Conservation (phyloP, 768 basidiomycete genomes). For the Infundibulicybe gibba region DNA sequence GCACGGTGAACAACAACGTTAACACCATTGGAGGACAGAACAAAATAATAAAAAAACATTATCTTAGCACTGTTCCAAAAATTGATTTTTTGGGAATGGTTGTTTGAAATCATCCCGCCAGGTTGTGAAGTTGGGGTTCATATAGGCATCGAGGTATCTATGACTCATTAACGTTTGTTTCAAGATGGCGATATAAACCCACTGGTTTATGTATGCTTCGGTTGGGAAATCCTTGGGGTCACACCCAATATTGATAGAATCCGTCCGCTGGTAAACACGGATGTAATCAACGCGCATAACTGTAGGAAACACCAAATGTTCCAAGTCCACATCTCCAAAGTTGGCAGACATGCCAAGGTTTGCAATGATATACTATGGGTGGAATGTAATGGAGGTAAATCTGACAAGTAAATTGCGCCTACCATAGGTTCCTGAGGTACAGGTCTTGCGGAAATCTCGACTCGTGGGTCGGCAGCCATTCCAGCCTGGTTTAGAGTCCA, state of each 20-base stretch:
- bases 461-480: slow-evolving; percentile 48
- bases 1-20: background rate
- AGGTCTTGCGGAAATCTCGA: slow-evolving; percentile 64
- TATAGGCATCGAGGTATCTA: slow-evolving; percentile 68
- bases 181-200: slow-evolving; percentile 15
- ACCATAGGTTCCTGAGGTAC: slow-evolving; percentile 87
- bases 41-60: no score
- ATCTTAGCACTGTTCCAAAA: slow-evolving; percentile 54
- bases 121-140: slow-evolving; percentile 76
- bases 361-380: slow-evolving; percentile 68
- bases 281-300: slow-evolving; percentile 83
- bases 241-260: slow-evolving; percentile 77
- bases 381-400: slow-evolving; percentile 1
- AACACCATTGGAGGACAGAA: no score
- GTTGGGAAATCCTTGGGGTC: slow-evolving; percentile 81
- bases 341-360: slow-evolving; percentile 85
- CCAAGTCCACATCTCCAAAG: slow-evolving; percentile 70
- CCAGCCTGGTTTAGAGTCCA: slow-evolving; percentile 72
- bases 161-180: background rate
- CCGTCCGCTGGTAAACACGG: slow-evolving; percentile 81
- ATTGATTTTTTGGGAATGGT: slow-evolving; percentile 64
- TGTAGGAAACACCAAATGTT: slow-evolving; percentile 68
- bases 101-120: slow-evolving; percentile 66
- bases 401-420: slow-evolving; percentile 8
- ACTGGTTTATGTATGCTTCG: slow-evolving; percentile 73